Evolutionary conservation across 441 rosid species (phyloP), one percentile per base, ranked within the genome.

Genomic region (Erodium moschatum): DNA sequence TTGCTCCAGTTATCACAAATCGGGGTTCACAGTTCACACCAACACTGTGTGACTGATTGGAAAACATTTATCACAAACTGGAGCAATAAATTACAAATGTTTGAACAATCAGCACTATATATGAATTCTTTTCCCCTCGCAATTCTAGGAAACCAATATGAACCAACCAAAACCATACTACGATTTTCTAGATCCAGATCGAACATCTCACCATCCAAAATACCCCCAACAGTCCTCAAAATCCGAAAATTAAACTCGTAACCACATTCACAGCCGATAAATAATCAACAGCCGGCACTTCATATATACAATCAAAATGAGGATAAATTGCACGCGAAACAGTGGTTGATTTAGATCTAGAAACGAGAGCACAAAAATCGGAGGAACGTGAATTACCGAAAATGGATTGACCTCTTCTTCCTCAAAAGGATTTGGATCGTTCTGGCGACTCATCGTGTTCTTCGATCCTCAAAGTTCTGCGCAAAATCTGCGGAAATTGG

Each of bases 351-450:
- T 13, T 64, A 78, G 86, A 85, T 85, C 84, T 78, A 76, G 42
- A 21, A 67, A 38, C 7, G 38, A 46, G 40, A 3, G 40, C 40
- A 35, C 1, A 35, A 35, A 35, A 29, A 29, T 35, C 5, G 40
- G 40, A 5, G 40, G 9, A 6, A 35, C 40, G 40, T 35, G 9
- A 64, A 20, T 35, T 89, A 93, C 98, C 84, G 98, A 93, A 81
- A 93, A 93, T 3, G 97, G 98, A 91, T 93, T 91, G 83, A 91
- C 91, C 68, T 89, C 92, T 65, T 90, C 97, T 70, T 93, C 98
- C 44, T 93, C 97, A 74, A 93, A 89, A 4, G 98, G 97, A 54
- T 89, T 93, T 61, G 96, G 96, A 73, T 93, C 98, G 76, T 76
- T 75, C 81, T 79, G 85, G 75, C 95, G 95, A 82, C 85, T 85